Evolutionary conservation across 768 basidiomycete species (phyloP), one percentile per base, ranked within the genome.

Genomic region (Steccherinum ochraceum): DNA sequence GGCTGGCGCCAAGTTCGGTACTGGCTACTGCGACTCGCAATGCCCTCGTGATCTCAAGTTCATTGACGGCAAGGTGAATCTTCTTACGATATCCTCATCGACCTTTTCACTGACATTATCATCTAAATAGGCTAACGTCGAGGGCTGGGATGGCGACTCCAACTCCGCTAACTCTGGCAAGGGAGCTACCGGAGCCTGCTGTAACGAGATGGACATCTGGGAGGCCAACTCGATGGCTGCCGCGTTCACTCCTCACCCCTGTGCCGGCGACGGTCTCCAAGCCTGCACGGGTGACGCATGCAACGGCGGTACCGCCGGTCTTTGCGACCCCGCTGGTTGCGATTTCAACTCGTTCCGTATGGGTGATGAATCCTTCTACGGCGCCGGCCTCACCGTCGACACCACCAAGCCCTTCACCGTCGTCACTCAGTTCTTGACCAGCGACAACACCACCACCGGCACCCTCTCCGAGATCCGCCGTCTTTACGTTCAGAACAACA

Each of bases 181-280:
- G 10, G 77, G 78, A 30, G 24, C 58, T 25, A 68, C 58, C 56
- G 78, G 78, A 56, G 64, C 77, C 16, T 79, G 78, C 70, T 80
- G 78, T 62, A 69, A 64, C 51, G 78, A 79, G 66, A 79, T 79
- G 77, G 77, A 79, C 61, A 68, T 79, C 61, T 79, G 77, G 77
- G 77, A 78, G 58, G 76, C 77, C 56, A 79, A 79, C 69, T 67
- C 64, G 54, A 66, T 70, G 53, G 65, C 78, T n/a, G 64, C 72
- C 18, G 78, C 77, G n/a, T 72, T 64, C 63, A 79, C 78, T 40
- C 75, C 78, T 47, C 78, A 80, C 62, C 68, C 71, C 24, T 79
- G 77, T 65, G 63, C 65, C 20, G 60, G 64, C 52, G 50, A 55
- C 21, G 74, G 71, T 25, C 71, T 68, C 56, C 66, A 64, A 16